phyloP scores from a whole-genome alignment of 306 rosid genomes.

The Vigna mungo region DNA sequence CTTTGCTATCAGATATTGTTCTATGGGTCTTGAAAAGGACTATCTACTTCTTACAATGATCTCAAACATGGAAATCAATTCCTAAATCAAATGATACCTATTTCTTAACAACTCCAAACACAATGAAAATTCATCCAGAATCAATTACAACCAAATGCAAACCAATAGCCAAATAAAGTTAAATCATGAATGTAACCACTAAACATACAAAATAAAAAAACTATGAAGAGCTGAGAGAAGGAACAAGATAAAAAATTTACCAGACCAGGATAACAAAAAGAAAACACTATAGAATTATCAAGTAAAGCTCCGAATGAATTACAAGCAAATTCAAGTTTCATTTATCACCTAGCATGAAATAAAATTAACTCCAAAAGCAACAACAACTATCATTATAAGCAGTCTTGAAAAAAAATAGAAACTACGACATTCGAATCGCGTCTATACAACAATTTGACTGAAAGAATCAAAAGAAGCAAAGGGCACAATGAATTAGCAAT shows the following conservation, averaged over 20 bases:
- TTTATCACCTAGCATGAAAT: not conserved
- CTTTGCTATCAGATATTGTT: too few relatives aligned
- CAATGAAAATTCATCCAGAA: not conserved
- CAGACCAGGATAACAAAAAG: not conserved
- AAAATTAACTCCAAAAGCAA: not conserved
- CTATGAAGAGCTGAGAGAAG: not conserved
- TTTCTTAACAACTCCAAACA: slow-evolving; percentile 1
- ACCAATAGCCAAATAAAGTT: slow-evolving; percentile 1
- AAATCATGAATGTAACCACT: slow-evolving; percentile 6
- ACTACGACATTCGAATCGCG: not conserved
- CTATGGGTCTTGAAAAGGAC: too few relatives aligned
- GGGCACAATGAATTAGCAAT: not conserved
- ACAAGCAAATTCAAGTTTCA: not conserved
- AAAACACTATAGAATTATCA: not conserved
- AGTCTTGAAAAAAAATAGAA: not conserved
- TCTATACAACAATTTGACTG: not conserved
- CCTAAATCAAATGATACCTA: not conserved
- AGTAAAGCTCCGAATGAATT: slow-evolving; percentile 5
- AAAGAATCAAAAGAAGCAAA: not conserved
- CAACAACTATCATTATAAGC: not conserved
- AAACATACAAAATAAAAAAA: not conserved
- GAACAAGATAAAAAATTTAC: not conserved
- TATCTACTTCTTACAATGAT: not conserved
- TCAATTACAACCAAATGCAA: slow-evolving; percentile 6
- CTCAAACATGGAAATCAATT: not conserved